Evolutionary conservation across 208 protist genomes (phyloP).

Genomic region (Leishmania martiniquensis): DNA sequence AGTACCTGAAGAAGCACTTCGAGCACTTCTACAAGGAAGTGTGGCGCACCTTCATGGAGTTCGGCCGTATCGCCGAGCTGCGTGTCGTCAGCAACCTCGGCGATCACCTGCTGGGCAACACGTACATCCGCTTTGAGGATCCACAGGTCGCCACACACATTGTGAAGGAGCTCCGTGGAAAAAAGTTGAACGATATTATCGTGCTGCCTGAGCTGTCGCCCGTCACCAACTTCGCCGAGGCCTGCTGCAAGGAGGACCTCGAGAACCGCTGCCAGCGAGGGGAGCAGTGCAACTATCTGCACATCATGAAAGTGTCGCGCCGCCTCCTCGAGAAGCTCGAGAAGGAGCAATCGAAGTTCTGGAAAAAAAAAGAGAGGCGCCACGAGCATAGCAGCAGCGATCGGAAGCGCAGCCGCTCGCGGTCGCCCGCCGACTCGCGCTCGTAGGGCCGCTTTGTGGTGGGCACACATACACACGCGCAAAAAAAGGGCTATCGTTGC

Average conservation of each 20-base stretch:
- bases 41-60: conserved; percentile 93
- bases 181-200: conserved; percentile 88
- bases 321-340: conserved; percentile 85
- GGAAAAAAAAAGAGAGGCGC: conserved; percentile 59
- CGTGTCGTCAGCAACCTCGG: conserved; percentile 96
- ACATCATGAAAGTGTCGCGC: conserved; percentile 94
- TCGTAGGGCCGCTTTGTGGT: background rate
- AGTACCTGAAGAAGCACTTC: conserved; percentile 94
- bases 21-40: conserved; percentile 98
- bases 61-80: conserved; percentile 95
- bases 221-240: conserved; percentile 98
- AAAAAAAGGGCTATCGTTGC: too few species aligned
- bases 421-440: conserved; percentile 3
- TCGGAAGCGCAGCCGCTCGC: conserved; percentile 50
- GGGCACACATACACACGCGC: too few species aligned
- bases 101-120: conserved; percentile 98
- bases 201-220: conserved; percentile 96
- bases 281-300: conserved; percentile 98
- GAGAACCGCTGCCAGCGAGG: conserved; percentile 93
- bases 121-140: conserved; percentile 97
- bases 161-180: conserved; percentile 79
- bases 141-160: conserved; percentile 88
- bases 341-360: conserved; percentile 86
- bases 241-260: conserved; percentile 97
- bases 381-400: conserved; percentile 29